Base-by-base conservation (phyloP, 73 alveolate species). In the Uronychia binucleata region DNA sequence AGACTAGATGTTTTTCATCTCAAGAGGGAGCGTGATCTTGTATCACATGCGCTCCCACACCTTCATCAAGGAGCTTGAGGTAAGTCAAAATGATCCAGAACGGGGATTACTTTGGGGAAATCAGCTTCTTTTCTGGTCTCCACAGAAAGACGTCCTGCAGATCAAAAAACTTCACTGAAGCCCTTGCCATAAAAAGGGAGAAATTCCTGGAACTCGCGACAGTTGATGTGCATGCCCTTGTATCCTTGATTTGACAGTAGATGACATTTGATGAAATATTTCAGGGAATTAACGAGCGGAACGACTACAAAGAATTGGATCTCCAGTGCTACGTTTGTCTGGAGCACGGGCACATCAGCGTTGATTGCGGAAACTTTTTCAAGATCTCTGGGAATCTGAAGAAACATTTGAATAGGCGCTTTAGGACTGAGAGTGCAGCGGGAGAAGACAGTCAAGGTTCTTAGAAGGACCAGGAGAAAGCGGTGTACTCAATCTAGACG, bases 81-180 rank as follows among this genome's bases (percentile, higher is more conserved):
- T 34, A 28, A 46, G 67, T 5, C n/a, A 19, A 74, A 25, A 92
- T 83, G 28, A 27, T 87, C 14, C 27, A 60, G 78, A 33, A 87
- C 83, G 95, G 92, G 34, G 93, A 90, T 28, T 92, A 88, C 57
- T 96, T 96, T 90, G 99, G 99, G 28, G 97, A 94, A 75, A 87
- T 95, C 1, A 96, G 97, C 28, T 96, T 96, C 82, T 96, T 93
- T 80, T 84, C 97, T n/a, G 93, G 90, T 32, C 92, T 86, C 75
- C 93, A 95, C 29, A 86, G 97, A 79, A 77, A 90, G 33, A 89
- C 96, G 19, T 77, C 98, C 0, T 98, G 94, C 1, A 88, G 92
- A 58, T 86, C 98, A 13, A 75, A 89, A 35, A 97, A 96, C 82
- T 95, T 96, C 75, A 96, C 94, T 32, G 94, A 93, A 30, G 91